Percentiles rank a stretch among this genome's conserved stretches.
These are phyloP conservation scores for Diaporthe sp. DNA, from an alignment of 2,329 filamentous ascomycete genomes.

Conservation along the genomic window DNA sequence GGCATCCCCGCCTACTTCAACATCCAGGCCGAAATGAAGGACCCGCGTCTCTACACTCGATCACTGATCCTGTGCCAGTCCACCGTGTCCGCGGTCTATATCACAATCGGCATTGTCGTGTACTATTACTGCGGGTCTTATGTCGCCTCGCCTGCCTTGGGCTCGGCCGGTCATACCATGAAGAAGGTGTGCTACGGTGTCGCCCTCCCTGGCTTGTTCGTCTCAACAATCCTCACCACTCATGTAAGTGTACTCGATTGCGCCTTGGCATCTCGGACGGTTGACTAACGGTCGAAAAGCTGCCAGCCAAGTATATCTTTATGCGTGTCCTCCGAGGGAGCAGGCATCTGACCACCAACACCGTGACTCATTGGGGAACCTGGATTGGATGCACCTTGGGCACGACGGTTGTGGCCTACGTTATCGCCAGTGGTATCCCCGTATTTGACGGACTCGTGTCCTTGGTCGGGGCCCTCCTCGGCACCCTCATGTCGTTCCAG, in stretches of 20 bases:
- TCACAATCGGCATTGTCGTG: conserved; percentile 50
- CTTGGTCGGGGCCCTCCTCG: not conserved
- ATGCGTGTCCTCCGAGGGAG: conserved; percentile 56
- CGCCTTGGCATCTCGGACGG: not conserved
- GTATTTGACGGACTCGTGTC: conserved; percentile 12
- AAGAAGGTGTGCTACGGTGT: conserved; percentile 53
- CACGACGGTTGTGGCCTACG: conserved; percentile 49
- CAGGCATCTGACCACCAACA: conserved; percentile 53
- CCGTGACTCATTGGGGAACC: conserved; percentile 52
- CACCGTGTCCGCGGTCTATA: conserved; percentile 47
- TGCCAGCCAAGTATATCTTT: conserved; percentile 56
- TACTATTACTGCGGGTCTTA: conserved; percentile 50
- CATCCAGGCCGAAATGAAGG: conserved; percentile 71
- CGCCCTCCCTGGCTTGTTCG: conserved; percentile 47
- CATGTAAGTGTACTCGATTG: conserved; percentile 47
- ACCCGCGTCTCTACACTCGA: conserved; percentile 61
- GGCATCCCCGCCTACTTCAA: conserved; percentile 68
- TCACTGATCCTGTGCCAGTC: conserved; percentile 46
- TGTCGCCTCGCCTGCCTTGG: conserved; percentile 50
- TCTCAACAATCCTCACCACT: conserved; percentile 39
- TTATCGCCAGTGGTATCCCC: conserved; percentile 45
- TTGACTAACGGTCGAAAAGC: not conserved
- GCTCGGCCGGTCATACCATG: conserved; percentile 47
- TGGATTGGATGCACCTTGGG: conserved; percentile 53
- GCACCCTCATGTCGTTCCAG: conserved; percentile 23